phyloP scores from a whole-genome alignment of 2,329 filamentous ascomycete genomes.

The Exserohilum turcica region DNA sequence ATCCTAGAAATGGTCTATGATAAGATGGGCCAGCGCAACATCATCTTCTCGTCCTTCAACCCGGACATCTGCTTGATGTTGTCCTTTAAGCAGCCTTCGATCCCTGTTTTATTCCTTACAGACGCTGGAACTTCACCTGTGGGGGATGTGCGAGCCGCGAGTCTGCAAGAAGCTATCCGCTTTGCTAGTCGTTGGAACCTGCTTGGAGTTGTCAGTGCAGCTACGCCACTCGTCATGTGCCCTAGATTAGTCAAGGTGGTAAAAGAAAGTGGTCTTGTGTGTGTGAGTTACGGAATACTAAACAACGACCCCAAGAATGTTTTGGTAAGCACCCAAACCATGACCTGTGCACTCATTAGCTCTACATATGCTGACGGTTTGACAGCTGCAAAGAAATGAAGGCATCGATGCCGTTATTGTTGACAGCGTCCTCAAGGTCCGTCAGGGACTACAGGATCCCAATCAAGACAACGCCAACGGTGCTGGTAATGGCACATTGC shows the following conservation, averaged over 20 bases:
- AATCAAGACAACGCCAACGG: slow-evolving; percentile 12
- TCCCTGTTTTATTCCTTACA: slow-evolving; percentile 91
- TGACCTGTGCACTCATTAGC: rapidly evolving
- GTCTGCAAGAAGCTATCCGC: slow-evolving; percentile 90
- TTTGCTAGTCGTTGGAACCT: slow-evolving; percentile 96
- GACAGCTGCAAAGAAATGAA: slow-evolving; percentile 83
- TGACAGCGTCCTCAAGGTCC: slow-evolving; percentile 89
- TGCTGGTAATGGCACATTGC: slow-evolving; percentile 1
- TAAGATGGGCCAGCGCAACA: slow-evolving; percentile 77
- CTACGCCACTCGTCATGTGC: slow-evolving; percentile 85
- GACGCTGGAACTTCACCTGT: slow-evolving; percentile 83
- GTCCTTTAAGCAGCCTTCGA: slow-evolving; percentile 96
- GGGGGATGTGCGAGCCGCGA: slow-evolving; percentile 87
- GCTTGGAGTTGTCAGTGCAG: slow-evolving; percentile 86
- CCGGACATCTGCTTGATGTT: slow-evolving; percentile 93
- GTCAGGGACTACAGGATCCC: slow-evolving; percentile 76
- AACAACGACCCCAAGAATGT: slow-evolving; percentile 90
- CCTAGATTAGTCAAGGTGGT: slow-evolving; percentile 89
- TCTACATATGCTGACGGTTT: slow-evolving; percentile 8
- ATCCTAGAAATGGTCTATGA: slow-evolving; percentile 91
- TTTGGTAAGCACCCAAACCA: slow-evolving; percentile 63
- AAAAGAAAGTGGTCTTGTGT: slow-evolving; percentile 91
- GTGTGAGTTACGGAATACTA: slow-evolving; percentile 87
- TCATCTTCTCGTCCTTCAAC: slow-evolving; percentile 97
- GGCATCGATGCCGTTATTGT: slow-evolving; percentile 98